These are phyloP conservation scores for Arthrinium puccinioides DNA, from an alignment of 2,329 filamentous ascomycete species.

Conservation along the genomic window DNA sequence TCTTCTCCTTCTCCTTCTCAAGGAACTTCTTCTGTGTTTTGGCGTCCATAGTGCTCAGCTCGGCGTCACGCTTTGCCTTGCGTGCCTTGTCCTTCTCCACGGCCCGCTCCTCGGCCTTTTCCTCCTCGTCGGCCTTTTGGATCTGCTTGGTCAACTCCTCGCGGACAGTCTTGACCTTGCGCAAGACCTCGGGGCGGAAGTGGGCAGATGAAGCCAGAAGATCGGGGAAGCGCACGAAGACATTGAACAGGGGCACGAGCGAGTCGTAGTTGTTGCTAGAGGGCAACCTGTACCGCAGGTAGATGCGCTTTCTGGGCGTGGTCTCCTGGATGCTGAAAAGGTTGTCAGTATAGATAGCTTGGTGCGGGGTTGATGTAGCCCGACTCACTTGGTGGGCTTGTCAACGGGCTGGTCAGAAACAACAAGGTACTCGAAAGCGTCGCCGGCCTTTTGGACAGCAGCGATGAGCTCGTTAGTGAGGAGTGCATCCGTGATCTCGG, in stretches of 20 bases:
- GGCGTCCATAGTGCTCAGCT: conserved; percentile 68
- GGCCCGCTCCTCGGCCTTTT: conserved; percentile 72
- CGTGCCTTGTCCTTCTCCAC: conserved; percentile 66
- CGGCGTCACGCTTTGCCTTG: conserved; percentile 84
- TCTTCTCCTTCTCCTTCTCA: conserved; percentile 73
- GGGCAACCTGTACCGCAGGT: conserved; percentile 67
- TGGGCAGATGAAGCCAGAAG: conserved; percentile 67
- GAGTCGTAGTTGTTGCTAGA: conserved; percentile 54
- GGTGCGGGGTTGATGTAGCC: background rate
- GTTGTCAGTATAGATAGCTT: background rate
- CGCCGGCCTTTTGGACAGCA: conserved; percentile 71
- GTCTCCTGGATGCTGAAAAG: conserved; percentile 69
- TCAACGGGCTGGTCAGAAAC: conserved; percentile 84
- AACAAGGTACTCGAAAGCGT: conserved; percentile 78
- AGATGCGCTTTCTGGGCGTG: conserved; percentile 76
- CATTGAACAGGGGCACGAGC: conserved; percentile 68
- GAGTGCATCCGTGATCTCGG: conserved; percentile 83
- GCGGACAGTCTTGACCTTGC: conserved; percentile 73
- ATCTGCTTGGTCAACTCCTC: conserved; percentile 77
- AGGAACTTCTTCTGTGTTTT: conserved; percentile 83
- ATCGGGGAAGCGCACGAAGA: conserved; percentile 82
- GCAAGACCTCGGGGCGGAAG: conserved; percentile 84
- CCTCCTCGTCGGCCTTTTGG: conserved; percentile 70
- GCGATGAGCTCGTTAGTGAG: conserved; percentile 82
- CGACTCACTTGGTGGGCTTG: conserved; percentile 71